A percentile compares a stretch with the other conserved stretches of the same genome.
Conservation (phyloP, 116 monocot species). For the Cymodocea nodosa region DNA sequence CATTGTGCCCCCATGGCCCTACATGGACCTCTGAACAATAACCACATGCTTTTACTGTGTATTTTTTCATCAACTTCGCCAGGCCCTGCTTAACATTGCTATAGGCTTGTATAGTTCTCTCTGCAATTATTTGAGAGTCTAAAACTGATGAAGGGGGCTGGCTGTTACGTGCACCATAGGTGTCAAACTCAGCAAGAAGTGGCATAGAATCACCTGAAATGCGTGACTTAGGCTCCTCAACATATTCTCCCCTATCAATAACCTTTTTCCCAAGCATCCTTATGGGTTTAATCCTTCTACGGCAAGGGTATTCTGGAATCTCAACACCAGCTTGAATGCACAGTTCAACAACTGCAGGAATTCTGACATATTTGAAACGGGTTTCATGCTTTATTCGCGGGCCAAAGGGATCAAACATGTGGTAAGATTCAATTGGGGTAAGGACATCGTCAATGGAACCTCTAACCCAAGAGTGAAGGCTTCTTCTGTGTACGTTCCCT, state of each 20-base stretch:
- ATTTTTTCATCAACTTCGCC: slow-evolving; percentile 62
- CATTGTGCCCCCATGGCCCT: slow-evolving; percentile 81
- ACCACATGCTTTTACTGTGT: slow-evolving; percentile 68
- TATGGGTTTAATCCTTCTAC: slow-evolving; percentile 57
- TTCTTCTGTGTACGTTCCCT: slow-evolving; percentile 42
- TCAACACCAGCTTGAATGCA: slow-evolving; percentile 93
- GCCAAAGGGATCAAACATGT: slow-evolving; percentile 77
- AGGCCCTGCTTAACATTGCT: slow-evolving; percentile 46
- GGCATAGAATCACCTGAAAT: slow-evolving; percentile 30
- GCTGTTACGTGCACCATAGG: slow-evolving; percentile 20
- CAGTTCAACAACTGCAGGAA: slow-evolving; percentile 82
- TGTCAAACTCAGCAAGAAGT: slow-evolving; percentile 65
- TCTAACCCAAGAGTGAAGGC: slow-evolving; percentile 65
- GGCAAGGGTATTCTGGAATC: slow-evolving; percentile 65
- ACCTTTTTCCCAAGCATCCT: slow-evolving; percentile 82
- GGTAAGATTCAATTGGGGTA: slow-evolving; percentile 77
- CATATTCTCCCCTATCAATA: slow-evolving; percentile 57
- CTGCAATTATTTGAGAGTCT: slow-evolving; percentile 35
- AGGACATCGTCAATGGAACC: slow-evolving; percentile 76
- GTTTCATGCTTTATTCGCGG: slow-evolving; percentile 63
- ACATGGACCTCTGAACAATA: slow-evolving; percentile 81
- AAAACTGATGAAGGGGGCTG: slow-evolving; percentile 9
- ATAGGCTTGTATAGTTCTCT: slow-evolving; percentile 76
- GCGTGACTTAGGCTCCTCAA: slow-evolving; percentile 48
- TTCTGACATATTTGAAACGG: slow-evolving; percentile 67